A percentile compares a stretch with the other conserved stretches of the same genome.
Evolutionary conservation across 2,329 filamentous ascomycete genomes (phyloP).

Genomic region (Chrysosporium keratinophilum): DNA sequence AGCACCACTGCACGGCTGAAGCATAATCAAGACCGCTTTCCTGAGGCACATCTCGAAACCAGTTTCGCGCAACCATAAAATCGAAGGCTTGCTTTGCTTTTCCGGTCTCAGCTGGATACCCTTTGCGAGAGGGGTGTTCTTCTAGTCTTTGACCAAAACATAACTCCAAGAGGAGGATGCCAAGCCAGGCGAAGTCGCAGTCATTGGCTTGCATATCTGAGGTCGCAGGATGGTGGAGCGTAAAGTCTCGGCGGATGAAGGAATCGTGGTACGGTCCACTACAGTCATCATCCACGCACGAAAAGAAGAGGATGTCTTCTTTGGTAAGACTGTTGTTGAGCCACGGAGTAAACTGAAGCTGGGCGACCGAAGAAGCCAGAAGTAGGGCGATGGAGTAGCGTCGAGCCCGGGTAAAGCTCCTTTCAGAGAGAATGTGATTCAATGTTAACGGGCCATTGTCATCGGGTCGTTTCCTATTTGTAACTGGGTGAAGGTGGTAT

Average conservation of each 20-base stretch:
- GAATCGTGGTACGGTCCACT: background rate
- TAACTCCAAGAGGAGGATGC: background rate
- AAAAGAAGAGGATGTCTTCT: conserved; percentile 1
- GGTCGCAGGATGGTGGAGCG: background rate
- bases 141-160: background rate
- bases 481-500: background rate
- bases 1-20: too few species aligned
- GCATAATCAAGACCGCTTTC: too few species aligned
- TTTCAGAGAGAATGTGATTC: background rate
- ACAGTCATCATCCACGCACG: background rate
- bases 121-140: background rate
- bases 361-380: conserved; percentile 1
- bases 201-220: background rate
- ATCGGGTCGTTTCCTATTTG: background rate
- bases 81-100: too few species aligned
- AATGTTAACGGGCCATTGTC: background rate
- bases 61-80: too few species aligned
- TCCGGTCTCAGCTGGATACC: too few species aligned
- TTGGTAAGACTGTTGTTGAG: background rate
- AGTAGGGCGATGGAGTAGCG: background rate
- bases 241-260: background rate
- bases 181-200: background rate
- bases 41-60: too few species aligned
- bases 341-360: conserved; percentile 1
- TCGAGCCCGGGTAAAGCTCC: background rate